A percentile compares a stretch with the other conserved stretches of the same genome.
These are phyloP conservation scores for Clitopilus passeckerianus DNA, from an alignment of 768 basidiomycete genomes.

Conservation along the genomic window DNA sequence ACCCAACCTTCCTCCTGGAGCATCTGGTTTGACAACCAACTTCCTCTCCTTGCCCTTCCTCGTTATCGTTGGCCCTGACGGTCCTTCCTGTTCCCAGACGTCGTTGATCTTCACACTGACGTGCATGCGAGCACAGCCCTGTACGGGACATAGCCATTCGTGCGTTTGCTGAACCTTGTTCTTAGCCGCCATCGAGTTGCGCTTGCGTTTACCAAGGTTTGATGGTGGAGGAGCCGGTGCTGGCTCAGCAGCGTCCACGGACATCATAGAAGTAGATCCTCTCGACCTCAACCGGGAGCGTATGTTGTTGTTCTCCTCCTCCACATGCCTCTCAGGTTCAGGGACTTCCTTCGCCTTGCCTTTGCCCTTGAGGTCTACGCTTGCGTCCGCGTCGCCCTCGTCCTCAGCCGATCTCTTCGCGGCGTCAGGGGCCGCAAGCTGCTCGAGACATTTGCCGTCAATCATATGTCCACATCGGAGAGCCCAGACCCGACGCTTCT, in stretches of 20 bases:
- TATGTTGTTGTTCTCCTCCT: slow-evolving; percentile 31
- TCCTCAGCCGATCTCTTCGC: slow-evolving; percentile 4
- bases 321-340: neutral
- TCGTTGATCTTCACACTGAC: slow-evolving; percentile 54
- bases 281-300: slow-evolving; percentile 58
- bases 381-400: slow-evolving; percentile 5
- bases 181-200: slow-evolving; percentile 17
- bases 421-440: slow-evolving; percentile 36
- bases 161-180: slow-evolving; percentile 41
- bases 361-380: slow-evolving; percentile 34
- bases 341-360: slow-evolving; percentile 14
- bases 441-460: slow-evolving; percentile 69
- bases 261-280: slow-evolving; percentile 6
- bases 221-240: slow-evolving; percentile 2
- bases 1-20: neutral
- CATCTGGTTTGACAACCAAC: neutral
- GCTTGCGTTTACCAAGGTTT: slow-evolving; percentile 15
- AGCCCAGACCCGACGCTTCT: slow-evolving; percentile 56
- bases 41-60: neutral
- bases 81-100: slow-evolving; percentile 36
- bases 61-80: neutral
- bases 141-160: slow-evolving; percentile 64
- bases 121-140: slow-evolving; percentile 49
- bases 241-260: slow-evolving; percentile 5
- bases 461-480: slow-evolving; percentile 75